Evolutionary conservation across 805 yeast species (phyloP).

Genomic region (Zygosaccharomyces lentus): DNA sequence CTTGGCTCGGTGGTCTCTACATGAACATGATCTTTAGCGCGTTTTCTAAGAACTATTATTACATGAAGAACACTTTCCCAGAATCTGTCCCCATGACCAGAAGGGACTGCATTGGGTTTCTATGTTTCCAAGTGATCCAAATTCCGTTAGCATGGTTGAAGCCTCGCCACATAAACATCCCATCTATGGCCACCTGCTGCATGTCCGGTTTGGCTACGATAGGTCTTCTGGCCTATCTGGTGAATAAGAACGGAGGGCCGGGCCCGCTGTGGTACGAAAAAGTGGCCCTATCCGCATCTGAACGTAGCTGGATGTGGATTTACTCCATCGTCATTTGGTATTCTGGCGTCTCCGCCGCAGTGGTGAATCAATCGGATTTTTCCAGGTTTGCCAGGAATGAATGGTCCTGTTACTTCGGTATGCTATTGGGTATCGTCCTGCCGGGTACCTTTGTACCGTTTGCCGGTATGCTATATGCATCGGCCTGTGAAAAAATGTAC

Average conservation of each 20-base stretch:
- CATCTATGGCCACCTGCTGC: conserved; percentile 27
- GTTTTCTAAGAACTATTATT: conserved; percentile 25
- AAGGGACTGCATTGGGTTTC: conserved; percentile 39
- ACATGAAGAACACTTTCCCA: conserved; percentile 30
- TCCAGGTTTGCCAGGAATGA: conserved; percentile 37
- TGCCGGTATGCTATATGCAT: conserved; percentile 39
- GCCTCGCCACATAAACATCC: conserved; percentile 33
- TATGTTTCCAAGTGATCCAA: conserved; percentile 38
- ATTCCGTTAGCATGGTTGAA: conserved; percentile 30
- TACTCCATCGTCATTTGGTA: conserved; percentile 41
- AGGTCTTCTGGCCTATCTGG: conserved; percentile 35
- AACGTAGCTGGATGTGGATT: conserved; percentile 41
- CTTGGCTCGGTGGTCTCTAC: conserved; percentile 38
- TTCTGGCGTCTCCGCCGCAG: conserved; percentile 39
- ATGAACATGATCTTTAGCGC: conserved; percentile 33
- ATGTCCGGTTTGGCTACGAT: conserved; percentile 31
- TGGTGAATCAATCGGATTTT: conserved; percentile 41
- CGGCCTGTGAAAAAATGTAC: conserved; percentile 35
- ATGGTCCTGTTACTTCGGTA: conserved; percentile 31
- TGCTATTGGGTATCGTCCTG: conserved; percentile 33
- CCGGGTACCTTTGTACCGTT: conserved; percentile 40
- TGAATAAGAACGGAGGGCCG: conserved; percentile 34
- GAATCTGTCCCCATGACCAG: conserved; percentile 36
- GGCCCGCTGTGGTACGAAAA: conserved; percentile 32
- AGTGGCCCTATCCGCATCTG: conserved; percentile 24